Base-by-base conservation (phyloP, 2,329 filamentous ascomycete species). In the Alternaria triticimaculans region DNA sequence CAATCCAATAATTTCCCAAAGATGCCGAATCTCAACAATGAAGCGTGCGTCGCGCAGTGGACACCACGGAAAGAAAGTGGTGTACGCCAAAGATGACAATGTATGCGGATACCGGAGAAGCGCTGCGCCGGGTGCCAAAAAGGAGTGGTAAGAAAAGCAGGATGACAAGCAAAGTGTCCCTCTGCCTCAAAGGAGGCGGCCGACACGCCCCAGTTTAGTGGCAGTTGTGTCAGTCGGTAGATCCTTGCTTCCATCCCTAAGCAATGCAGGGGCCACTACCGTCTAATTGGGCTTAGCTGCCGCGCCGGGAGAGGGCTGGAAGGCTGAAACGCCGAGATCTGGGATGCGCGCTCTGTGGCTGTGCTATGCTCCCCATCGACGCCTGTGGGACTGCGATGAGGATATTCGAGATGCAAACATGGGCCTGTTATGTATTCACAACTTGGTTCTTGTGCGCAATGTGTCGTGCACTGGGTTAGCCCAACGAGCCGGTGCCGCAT, bases 201-300 rank as follows among this genome's bases (percentile, higher is more conserved):
- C 49, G 49, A 41, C 37, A 41, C 49, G 49, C 49, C 49, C 49
- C 49, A 25, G 49, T 53, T 53, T 53, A 53, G 49, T 53, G 49
- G 49, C 49, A 53, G 49, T 53, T 53, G 28, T 53, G 49, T 37
- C 49, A 53, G 28, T 51, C 18, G 49, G 49, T 41, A 41, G 30
- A 53, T 53, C 49, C 49, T 53, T 41, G 49, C 28, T 53, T 53
- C 28, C 49, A 53, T 41, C 28, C 28, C 49, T 41, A 53, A 25
- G 30, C 49, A 41, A 53, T 37, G 49, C 49, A 53, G 28, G 28
- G 49, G 49, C 49, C 30, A 53, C 20, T 33, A 25, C 5, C 28
- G 28, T 23, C 49, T 53, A 14, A 41, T 53, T 11, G 14, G 49
- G 49, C 20, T 53, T 53, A 37, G 49, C 49, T 53, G 49, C 49